Base-by-base conservation (phyloP, 805 yeast genomes). In the Ogataea siamensis region DNA sequence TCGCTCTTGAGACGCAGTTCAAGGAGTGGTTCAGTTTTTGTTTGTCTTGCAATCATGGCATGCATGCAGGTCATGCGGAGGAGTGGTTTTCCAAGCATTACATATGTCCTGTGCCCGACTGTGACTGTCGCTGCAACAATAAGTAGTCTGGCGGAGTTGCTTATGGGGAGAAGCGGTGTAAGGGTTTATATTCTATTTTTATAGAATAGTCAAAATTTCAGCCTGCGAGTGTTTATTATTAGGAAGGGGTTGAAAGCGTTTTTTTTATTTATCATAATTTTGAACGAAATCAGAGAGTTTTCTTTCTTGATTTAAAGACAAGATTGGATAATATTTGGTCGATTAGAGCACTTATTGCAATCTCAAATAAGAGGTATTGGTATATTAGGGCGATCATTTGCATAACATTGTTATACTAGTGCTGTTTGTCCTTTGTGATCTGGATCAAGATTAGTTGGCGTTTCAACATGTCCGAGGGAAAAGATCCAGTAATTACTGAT, bases 21-120 rank as follows among this genome's bases (percentile, higher is more conserved):
- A 74, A 78, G 42, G 83, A 83, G 46, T 87, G 96, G 95, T 88
- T 91, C 49, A 86, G 93, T 49, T 87, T 87, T 62, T 91, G 99
- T 54, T 63, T 91, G 47, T 76, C 81, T 22, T 91, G 99, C 57
- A 87, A 84, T 55, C 99, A 91, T 53, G 95, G 96, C 1, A 81
- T 81, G 76, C 99, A 91, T 63, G 88, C 95, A 0, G 88, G 84
- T 4, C 99, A 91, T 58, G 97, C 97, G 0, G 88, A 86, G 46
- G 94, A 89, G 53, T 91, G 99, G 99, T 91, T 91, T 58, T 74
- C 82, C 17, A 82, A 80, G 57, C 95, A 89, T 53, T 76, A 75
- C 39, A 76, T 85, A 1, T 91, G 99, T 54, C 97, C 99, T 0
- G 95, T 91, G 3, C 96, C 97, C 0, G 95, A 88, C 28, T 91